phyloP scores from a whole-genome alignment of 2,329 filamentous ascomycete genomes.

The Calonectria crousiana region DNA sequence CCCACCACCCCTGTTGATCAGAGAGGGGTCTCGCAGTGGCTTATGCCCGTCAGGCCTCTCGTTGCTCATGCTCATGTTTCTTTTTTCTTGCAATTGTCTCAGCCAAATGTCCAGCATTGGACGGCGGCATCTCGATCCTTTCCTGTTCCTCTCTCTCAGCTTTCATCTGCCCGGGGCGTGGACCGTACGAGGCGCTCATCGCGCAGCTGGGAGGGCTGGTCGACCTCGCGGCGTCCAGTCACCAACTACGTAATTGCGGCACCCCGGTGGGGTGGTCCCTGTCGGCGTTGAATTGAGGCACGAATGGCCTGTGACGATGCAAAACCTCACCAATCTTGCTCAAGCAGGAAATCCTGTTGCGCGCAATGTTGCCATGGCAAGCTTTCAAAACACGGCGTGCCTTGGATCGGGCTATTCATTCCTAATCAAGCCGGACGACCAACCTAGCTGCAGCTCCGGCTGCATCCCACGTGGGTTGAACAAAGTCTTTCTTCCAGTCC shows the following conservation, averaged over 20 bases:
- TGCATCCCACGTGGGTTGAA: conserved; percentile 29
- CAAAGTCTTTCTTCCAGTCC: conserved; percentile 8
- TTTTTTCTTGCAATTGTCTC: not conserved
- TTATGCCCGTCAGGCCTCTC: conserved; percentile 15
- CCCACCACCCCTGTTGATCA: conserved; percentile 11
- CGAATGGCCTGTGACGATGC: conserved; percentile 14
- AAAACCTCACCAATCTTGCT: conserved; percentile 19
- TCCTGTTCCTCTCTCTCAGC: not conserved
- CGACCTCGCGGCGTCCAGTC: not conserved
- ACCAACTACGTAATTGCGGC: conserved; percentile 33
- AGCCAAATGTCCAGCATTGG: conserved; percentile 3
- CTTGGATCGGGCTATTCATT: not conserved
- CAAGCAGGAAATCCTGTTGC: not conserved
- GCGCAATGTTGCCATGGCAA: conserved; percentile 7
- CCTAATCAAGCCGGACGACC: conserved; percentile 10
- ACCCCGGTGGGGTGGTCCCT: conserved; percentile 21
- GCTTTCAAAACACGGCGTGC: not conserved
- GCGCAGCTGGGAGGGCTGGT: conserved; percentile 10
- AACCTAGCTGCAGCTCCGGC: conserved; percentile 8
- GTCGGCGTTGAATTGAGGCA: conserved; percentile 24
- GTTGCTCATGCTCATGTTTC: not conserved
- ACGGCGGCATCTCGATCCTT: not conserved
- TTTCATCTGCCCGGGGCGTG: not conserved
- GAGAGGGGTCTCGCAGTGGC: conserved; percentile 13
- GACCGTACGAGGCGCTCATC: not conserved